Evolutionary conservation across 768 basidiomycete species (phyloP).

Genomic region (Psilocybe subaeruginosa): DNA sequence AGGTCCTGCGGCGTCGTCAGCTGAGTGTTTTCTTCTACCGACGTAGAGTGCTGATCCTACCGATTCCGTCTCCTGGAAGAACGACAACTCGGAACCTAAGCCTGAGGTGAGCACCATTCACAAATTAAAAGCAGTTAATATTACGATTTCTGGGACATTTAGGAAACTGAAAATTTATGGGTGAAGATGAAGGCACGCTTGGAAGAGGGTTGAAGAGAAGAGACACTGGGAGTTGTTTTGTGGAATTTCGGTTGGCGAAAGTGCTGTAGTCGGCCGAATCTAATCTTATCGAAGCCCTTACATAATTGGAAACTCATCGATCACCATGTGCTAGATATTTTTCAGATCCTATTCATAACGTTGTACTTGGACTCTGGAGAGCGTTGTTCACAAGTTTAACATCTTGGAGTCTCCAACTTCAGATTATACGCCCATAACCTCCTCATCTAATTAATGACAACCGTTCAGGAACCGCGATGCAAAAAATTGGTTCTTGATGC

Average conservation of each 20-base stretch:
- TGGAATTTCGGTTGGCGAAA: conserved; percentile 11
- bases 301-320: conserved; percentile 7
- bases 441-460: conserved; percentile 17
- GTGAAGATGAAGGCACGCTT: background rate
- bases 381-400: too few relatives aligned
- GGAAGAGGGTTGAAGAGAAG: background rate
- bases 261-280: conserved; percentile 26
- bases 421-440: too few relatives aligned
- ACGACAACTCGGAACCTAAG: conserved; percentile 84
- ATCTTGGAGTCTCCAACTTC: too few relatives aligned
- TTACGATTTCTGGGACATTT: conserved; percentile 51
- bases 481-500: conserved; percentile 91
- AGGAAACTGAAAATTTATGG: background rate
- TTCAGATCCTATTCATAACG: conserved; percentile 1
- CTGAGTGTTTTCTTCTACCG: background rate
- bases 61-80: conserved; percentile 97
- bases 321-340: conserved; percentile 18
- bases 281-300: conserved; percentile 20
- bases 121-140: conserved; percentile 6
- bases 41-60: conserved; percentile 41
- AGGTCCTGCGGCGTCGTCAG: conserved; percentile 58
- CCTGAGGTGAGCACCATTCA: conserved; percentile 7
- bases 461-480: conserved; percentile 48
- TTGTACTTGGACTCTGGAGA: too few relatives aligned
- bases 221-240: conserved; percentile 7